phyloP scores from a whole-genome alignment of 2,329 filamentous ascomycete species.

The Fusarium tupiense region DNA sequence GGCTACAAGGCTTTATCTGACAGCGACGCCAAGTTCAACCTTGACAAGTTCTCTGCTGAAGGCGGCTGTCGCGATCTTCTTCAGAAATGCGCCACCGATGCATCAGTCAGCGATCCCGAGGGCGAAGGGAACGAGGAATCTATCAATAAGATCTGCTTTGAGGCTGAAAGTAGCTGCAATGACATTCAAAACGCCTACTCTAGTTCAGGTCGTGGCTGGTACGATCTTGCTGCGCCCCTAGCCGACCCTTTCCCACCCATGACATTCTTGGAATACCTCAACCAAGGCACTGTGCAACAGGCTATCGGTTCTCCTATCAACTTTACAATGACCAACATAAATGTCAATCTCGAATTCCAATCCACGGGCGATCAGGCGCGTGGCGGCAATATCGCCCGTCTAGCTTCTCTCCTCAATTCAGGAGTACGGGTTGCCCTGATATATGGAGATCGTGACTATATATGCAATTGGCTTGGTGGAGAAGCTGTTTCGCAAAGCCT shows the following conservation, averaged over 20 bases:
- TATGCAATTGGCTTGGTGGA: constrained; percentile 78
- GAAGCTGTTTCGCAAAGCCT: constrained; percentile 75
- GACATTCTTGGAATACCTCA: constrained; percentile 72
- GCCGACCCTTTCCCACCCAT: constrained; percentile 70
- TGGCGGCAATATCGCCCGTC: constrained; percentile 66
- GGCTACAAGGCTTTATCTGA: constrained; percentile 66
- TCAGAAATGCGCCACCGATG: constrained; percentile 59
- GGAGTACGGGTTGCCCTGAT: constrained; percentile 77
- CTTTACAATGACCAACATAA: constrained; percentile 61
- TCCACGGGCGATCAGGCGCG: constrained; percentile 70
- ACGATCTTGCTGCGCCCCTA: constrained; percentile 67
- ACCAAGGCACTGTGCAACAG: constrained; percentile 64
- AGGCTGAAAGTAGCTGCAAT: constrained; percentile 56
- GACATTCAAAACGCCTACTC: constrained; percentile 68
- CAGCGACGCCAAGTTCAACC: constrained; percentile 60
- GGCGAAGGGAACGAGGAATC: constrained; percentile 51
- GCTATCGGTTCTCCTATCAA: constrained; percentile 72
- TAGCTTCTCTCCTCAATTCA: constrained; percentile 68
- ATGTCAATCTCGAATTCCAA: constrained; percentile 58
- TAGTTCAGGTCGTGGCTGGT: constrained; percentile 63
- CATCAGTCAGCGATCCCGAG: constrained; percentile 50
- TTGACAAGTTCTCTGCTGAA: constrained; percentile 42
- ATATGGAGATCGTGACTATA: constrained; percentile 73
- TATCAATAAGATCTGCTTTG: constrained; percentile 60
- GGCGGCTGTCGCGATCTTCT: constrained; percentile 65